phyloP scores from a whole-genome alignment of 208 protist species.

The Acanthamoeba culbertsoni region DNA sequence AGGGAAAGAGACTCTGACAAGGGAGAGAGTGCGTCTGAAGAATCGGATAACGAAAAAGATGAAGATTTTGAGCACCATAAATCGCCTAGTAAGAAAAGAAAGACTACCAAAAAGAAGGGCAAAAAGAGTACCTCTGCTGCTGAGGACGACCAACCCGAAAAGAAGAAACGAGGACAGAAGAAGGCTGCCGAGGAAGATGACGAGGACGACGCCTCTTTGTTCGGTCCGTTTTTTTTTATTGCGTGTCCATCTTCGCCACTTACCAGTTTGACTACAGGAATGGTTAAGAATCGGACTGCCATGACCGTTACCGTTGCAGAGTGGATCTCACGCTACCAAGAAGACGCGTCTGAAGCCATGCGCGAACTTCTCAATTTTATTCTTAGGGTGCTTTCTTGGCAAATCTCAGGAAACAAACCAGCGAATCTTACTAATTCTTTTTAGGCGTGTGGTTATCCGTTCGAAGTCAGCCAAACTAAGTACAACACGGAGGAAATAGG shows the following conservation, averaged over 20 bases:
- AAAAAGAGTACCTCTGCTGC: not conserved
- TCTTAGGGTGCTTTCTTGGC: not conserved
- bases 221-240: slow-evolving; percentile 1
- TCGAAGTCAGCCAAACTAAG: not conserved
- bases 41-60: not conserved
- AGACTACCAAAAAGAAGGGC: not conserved
- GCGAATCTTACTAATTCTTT: not conserved
- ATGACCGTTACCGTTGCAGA: slow-evolving; percentile 38
- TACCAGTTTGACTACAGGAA: not conserved
- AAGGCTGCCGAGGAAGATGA: not conserved
- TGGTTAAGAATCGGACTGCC: slow-evolving; percentile 30
- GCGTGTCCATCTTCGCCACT: not conserved
- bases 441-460: slow-evolving; percentile 1
- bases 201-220: not conserved
- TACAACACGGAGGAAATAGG: slow-evolving; percentile 16
- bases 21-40: not conserved
- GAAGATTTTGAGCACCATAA: not conserved
- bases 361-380: slow-evolving; percentile 54
- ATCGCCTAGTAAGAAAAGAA: not conserved
- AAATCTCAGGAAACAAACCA: not conserved
- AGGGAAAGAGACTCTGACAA: not conserved
- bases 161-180: not conserved
- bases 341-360: slow-evolving; percentile 8
- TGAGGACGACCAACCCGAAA: not conserved
- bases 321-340: slow-evolving; percentile 45